A percentile compares a stretch with the other conserved stretches of the same genome.
phyloP scores from a whole-genome alignment of 176 grass and related monocot genomes.

The Cenchrus fungigraminus region DNA sequence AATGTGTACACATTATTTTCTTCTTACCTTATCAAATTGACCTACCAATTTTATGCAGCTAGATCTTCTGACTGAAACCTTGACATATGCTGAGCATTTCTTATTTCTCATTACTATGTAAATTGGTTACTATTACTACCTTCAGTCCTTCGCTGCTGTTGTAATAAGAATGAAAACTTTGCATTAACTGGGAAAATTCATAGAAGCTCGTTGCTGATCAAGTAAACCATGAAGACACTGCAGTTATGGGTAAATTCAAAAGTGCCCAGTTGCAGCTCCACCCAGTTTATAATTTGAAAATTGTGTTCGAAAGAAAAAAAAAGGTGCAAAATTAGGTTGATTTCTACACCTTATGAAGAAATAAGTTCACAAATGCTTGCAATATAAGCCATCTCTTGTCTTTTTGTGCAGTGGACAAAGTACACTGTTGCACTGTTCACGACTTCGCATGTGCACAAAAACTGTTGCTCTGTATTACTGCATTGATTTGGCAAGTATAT shows the following conservation, averaged over 20 bases:
- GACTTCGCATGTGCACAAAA: neutral
- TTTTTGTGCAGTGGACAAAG: neutral
- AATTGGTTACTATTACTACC: conserved; percentile 2
- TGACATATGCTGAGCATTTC: neutral
- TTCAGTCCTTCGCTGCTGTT: neutral
- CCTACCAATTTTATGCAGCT: neutral
- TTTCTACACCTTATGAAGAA: neutral
- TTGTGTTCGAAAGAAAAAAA: neutral
- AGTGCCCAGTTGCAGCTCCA: neutral
- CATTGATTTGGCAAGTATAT: conserved; percentile 29
- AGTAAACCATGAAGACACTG: neutral
- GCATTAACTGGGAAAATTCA: neutral
- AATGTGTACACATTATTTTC: neutral
- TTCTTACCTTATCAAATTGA: neutral
- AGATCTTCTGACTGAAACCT: conserved; percentile 19
- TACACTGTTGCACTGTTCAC: neutral
- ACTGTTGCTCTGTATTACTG: neutral
- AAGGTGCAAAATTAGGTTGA: neutral
- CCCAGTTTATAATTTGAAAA: neutral
- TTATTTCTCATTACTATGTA: conserved; percentile 17
- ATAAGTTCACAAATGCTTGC: neutral
- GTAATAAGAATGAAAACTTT: neutral
- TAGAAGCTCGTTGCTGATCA: conserved; percentile 2
- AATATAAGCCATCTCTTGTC: neutral
- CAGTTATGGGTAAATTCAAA: neutral